Base-by-base conservation (phyloP, 805 yeast species). In the Candida adriatica region DNA sequence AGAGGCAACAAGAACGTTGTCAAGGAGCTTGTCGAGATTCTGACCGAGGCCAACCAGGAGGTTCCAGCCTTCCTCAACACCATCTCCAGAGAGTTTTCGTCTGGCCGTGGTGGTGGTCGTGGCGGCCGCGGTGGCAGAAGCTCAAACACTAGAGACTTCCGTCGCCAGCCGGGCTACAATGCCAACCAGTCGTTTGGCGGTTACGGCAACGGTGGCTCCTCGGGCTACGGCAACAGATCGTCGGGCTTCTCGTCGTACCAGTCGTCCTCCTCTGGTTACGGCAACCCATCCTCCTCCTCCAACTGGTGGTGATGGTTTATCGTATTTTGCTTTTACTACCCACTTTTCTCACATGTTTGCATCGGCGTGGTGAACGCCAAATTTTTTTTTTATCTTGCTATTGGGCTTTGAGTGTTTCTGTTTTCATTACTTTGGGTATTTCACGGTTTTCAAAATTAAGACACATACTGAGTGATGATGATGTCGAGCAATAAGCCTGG, bases 21-120 rank as follows among this genome's bases (percentile, higher is more conserved):
- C 46, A 84, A 84, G 61, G 96, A 87, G 42, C 67, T 92, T 60
- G 62, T 86, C 54, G 95, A 85, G 34, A 73, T 92, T 50, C 76
- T 92, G 55, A 59, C 76, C 46, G 99, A 92, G 67, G 96, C 98
- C 42, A 90, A 92, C 69, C 99, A 92, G 70, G 97, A 90, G 61
- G 82, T 88, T 45, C 99, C 99, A 45, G 74, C 73, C 40, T 92
- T 92, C 70, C 73, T 92, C 61, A 73, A 70, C 46, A 73, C 79
- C 42, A 75, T 87, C 46, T 68, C 83, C 38, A 81, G 94, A 67
- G 96, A 87, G 67, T 61, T 72, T 35, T 59, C 75, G 30, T 65
- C 66, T 49, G 70, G 72, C 41, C 73, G 83, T 38, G 68, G 77
- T 41, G 68, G 77, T 41, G 66, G 78, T 45, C 34, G 78, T 44